These are phyloP conservation scores for Neurospora crassa DNA, from an alignment of 2,329 filamentous ascomycete species.

Conservation along the genomic window DNA sequence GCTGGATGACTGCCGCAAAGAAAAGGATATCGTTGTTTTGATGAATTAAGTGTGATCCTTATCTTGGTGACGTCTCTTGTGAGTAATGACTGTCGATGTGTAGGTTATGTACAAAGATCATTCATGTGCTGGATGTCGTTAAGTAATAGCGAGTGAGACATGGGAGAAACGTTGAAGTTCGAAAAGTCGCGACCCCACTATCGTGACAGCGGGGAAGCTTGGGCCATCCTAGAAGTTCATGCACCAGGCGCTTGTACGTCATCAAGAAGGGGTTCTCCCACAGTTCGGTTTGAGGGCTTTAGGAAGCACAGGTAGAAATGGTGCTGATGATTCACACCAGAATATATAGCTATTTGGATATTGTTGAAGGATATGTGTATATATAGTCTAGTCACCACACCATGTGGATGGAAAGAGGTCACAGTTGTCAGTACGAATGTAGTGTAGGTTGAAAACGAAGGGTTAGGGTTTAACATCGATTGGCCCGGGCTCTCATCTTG, in stretches of 20 bases:
- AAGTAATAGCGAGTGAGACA: neutral
- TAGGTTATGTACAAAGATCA: neutral
- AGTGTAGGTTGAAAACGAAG: neutral
- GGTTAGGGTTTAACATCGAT: conserved; percentile 8
- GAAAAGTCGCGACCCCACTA: neutral
- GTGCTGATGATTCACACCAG: fast-evolving
- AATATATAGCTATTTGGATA: neutral
- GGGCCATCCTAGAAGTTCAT: neutral
- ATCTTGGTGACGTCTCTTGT: neutral
- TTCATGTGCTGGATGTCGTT: neutral
- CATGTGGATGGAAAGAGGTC: neutral
- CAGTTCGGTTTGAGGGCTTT: neutral
- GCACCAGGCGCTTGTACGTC: neutral
- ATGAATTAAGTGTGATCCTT: neutral
- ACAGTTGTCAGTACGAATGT: neutral
- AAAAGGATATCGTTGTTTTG: neutral
- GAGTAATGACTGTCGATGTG: neutral
- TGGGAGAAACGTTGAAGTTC: neutral
- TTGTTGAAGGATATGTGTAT: neutral
- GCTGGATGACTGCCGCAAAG: neutral
- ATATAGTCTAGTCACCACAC: neutral
- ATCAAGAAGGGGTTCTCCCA: neutral
- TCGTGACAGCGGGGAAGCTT: neutral
- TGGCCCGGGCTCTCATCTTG: conserved; percentile 10
- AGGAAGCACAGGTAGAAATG: neutral